Evolutionary conservation across 176 grass and related monocot genomes (phyloP).

Genomic region (Rhynchospora breviuscula): DNA sequence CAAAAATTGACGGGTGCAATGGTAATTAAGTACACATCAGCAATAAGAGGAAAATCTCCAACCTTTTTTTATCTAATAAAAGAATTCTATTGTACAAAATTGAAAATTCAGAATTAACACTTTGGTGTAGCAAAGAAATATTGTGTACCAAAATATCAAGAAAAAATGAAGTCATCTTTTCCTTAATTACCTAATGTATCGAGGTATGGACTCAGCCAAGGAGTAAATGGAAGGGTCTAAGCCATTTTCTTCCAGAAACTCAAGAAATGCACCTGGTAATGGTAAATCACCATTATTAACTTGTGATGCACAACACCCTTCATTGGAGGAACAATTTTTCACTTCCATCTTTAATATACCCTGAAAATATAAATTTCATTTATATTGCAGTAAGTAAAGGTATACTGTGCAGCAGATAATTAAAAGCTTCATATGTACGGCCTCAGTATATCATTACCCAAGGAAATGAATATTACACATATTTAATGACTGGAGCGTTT

Average conservation of each 20-base stretch:
- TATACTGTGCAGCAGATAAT: background rate
- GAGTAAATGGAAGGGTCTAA: constrained; percentile 71
- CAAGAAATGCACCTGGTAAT: constrained; percentile 56
- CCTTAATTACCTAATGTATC: constrained; percentile 74
- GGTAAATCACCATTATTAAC: constrained; percentile 25
- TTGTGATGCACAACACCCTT: background rate
- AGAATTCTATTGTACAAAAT: background rate
- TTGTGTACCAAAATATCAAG: background rate
- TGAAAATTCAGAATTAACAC: background rate
- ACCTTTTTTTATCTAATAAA: background rate
- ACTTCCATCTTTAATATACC: constrained; percentile 13
- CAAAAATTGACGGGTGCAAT: background rate
- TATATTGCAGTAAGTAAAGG: background rate
- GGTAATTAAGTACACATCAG: background rate
- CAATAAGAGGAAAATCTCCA: background rate
- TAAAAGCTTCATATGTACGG: background rate
- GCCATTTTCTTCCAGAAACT: constrained; percentile 77
- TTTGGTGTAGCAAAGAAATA: background rate
- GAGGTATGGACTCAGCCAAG: constrained; percentile 54
- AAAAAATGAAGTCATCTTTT: background rate
- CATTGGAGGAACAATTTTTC: constrained; percentile 12
- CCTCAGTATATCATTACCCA: background rate
- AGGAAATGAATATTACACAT: background rate
- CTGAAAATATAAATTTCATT: constrained; percentile 5
- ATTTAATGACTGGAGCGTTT: too few relatives aligned